Percentiles rank a stretch among this genome's conserved stretches.
Conservation (phyloP, 2,329 filamentous ascomycete genomes). For the Cladobotryum mycophilum region DNA sequence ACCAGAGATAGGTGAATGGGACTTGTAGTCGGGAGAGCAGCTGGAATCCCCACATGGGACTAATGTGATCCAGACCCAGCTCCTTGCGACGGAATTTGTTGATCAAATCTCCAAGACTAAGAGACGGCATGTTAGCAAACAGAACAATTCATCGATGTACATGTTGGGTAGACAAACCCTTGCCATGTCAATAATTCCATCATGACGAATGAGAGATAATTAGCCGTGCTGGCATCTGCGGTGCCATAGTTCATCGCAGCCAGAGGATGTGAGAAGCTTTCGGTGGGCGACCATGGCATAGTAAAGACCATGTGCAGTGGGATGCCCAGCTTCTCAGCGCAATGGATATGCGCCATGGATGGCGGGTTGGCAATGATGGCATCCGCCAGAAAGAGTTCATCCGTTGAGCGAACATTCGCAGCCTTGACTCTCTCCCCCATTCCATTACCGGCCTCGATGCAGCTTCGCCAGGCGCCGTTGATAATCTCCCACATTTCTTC, state of each 20-base stretch:
- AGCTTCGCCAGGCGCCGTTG: constrained; percentile 30
- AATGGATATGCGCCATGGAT: constrained; percentile 46
- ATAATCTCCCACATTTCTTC: constrained; percentile 33
- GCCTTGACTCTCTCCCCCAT: constrained; percentile 23
- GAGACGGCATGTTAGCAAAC: constrained; percentile 55
- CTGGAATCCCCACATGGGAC: constrained; percentile 59
- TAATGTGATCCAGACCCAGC: constrained; percentile 58
- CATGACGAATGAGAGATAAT: constrained; percentile 55
- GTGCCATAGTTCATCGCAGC: constrained; percentile 53
- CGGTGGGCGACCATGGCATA: constrained; percentile 26
- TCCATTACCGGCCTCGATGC: constrained; percentile 31
- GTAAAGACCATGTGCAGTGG: constrained; percentile 49
- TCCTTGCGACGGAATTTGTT: constrained; percentile 60
- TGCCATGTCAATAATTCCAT: constrained; percentile 11
- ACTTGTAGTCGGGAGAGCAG: constrained; percentile 56
- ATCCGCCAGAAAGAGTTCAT: constrained; percentile 45
- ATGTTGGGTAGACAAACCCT: constrained; percentile 2
- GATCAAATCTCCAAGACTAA: constrained; percentile 63
- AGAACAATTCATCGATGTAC: neutral
- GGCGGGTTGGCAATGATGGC: constrained; percentile 50
- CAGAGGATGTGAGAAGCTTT: constrained; percentile 62
- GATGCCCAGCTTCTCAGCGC: constrained; percentile 42
- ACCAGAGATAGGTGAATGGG: constrained; percentile 68
- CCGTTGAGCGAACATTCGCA: constrained; percentile 17
- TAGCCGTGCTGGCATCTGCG: constrained; percentile 53